A percentile compares a stretch with the other conserved stretches of the same genome.
These are phyloP conservation scores for Wickerhamiella qilinensis DNA, from an alignment of 805 yeast genomes.

Conservation along the genomic window DNA sequence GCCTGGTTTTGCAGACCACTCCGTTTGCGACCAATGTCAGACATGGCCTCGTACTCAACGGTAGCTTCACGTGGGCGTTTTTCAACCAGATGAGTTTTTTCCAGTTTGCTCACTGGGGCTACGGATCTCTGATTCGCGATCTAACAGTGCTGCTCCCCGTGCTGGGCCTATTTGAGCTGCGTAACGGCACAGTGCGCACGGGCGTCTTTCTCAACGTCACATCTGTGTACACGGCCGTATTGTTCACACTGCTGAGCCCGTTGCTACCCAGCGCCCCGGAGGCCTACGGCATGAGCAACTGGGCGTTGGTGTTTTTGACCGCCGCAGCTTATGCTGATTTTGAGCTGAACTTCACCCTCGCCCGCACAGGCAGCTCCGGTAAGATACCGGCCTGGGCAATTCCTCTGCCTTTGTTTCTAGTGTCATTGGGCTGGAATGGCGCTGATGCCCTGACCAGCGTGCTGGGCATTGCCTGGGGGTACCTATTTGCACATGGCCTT, in stretches of 20 bases:
- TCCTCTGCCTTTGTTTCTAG: slow-evolving; percentile 39
- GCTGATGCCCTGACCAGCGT: slow-evolving; percentile 63
- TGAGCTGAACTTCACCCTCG: slow-evolving; percentile 14
- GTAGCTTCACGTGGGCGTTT: slow-evolving; percentile 33
- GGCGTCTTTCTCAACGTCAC: slow-evolving; percentile 62
- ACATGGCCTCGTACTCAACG: too few species aligned
- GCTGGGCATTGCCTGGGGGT: slow-evolving; percentile 53
- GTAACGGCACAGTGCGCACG: slow-evolving; percentile 72
- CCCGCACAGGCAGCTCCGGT: slow-evolving; percentile 17
- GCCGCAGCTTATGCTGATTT: slow-evolving; percentile 40
- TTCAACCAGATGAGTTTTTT: slow-evolving; percentile 49
- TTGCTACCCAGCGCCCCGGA: slow-evolving; percentile 3
- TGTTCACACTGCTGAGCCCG: slow-evolving; percentile 27
- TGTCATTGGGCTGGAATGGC: slow-evolving; percentile 38
- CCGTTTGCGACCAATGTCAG: too few species aligned
- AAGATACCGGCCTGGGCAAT: slow-evolving; percentile 40
- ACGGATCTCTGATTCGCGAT: slow-evolving; percentile 48
- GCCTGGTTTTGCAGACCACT: slow-evolving; percentile 29
- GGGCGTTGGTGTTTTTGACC: slow-evolving; percentile 53
- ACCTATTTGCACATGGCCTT: slow-evolving; percentile 35
- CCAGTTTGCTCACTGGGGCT: slow-evolving; percentile 49
- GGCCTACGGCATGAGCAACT: slow-evolving; percentile 40
- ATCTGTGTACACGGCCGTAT: slow-evolving; percentile 53
- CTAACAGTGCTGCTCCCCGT: slow-evolving; percentile 40
- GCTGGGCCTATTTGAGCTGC: slow-evolving; percentile 46